Evolutionary conservation across 1,284 basidiomycete genomes (phyloP).

Genomic region (Leccinum ponderosum): DNA sequence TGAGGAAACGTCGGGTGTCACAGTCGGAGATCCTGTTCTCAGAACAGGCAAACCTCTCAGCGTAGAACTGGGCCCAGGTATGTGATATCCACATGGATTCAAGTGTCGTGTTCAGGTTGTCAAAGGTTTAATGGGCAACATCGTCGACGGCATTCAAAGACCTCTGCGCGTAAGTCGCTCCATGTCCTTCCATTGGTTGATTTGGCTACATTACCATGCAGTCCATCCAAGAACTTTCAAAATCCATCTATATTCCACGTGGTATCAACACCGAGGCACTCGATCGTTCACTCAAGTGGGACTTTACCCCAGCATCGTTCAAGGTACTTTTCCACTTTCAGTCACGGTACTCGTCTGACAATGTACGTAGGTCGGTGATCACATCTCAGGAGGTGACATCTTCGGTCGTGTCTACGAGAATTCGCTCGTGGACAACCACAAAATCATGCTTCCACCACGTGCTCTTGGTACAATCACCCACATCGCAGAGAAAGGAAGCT

Average conservation of each 20-base stretch:
- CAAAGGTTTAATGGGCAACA: constrained; percentile 94
- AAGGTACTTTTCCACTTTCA: constrained; percentile 48
- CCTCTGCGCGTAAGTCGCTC: constrained; percentile 68
- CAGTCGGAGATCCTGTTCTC: constrained; percentile 96
- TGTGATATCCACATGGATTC: constrained; percentile 3
- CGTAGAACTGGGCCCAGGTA: constrained; percentile 96
- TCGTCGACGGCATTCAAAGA: constrained; percentile 97
- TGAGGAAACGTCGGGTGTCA: constrained; percentile 97
- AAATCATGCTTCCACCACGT: constrained; percentile 94
- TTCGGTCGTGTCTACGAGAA: constrained; percentile 98
- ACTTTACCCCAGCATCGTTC: constrained; percentile 88
- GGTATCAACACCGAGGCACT: constrained; percentile 98
- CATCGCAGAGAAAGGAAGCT: constrained; percentile 94
- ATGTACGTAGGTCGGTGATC: constrained; percentile 79
- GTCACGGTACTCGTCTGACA: constrained; percentile 15
- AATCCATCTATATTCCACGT: constrained; percentile 98
- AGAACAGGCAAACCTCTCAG: constrained; percentile 97
- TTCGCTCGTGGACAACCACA: constrained; percentile 94
- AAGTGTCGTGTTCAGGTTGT: constrained; percentile 7
- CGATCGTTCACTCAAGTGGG: constrained; percentile 89
- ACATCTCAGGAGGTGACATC: constrained; percentile 95
- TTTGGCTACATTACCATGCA: constrained; percentile 39
- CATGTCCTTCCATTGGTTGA: constrained; percentile 9
- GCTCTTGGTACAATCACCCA: constrained; percentile 94
- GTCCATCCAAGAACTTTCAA: constrained; percentile 94